These are phyloP conservation scores for Fomitopsis schrenkii DNA, from an alignment of 1,284 basidiomycete species.

Conservation along the genomic window DNA sequence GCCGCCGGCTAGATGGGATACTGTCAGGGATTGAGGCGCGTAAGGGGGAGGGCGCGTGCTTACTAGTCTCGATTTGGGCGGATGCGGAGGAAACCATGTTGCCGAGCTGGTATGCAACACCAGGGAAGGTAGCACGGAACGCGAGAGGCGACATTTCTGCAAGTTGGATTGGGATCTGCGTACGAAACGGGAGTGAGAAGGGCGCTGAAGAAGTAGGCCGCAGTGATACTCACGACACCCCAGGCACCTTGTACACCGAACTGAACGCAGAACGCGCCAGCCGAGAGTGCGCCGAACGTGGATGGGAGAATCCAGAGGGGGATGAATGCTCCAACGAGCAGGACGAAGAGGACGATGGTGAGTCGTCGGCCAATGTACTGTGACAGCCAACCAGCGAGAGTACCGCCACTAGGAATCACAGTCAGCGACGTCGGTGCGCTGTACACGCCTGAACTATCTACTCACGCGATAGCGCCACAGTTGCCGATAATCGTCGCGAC, in stretches of 20 bases:
- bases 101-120: constrained; percentile 86
- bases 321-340: constrained; percentile 62
- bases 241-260: constrained; percentile 83
- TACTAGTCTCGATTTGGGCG: constrained; percentile 87
- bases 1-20: constrained; percentile 48
- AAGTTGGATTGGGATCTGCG: constrained; percentile 79
- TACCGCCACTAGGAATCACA: constrained; percentile 55
- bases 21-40: constrained; percentile 4
- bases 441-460: constrained; percentile 1
- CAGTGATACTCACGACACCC: constrained; percentile 55
- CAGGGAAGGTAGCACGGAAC: constrained; percentile 91
- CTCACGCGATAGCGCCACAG: constrained; percentile 73
- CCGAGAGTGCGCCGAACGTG: constrained; percentile 61
- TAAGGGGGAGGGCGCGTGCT: constrained; percentile 23
- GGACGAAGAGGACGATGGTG: constrained; percentile 69
- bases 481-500: constrained; percentile 92
- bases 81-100: constrained; percentile 89
- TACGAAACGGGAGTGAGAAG: neutral
- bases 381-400: constrained; percentile 71
- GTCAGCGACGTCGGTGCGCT: constrained; percentile 2
- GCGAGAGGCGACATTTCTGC: constrained; percentile 89
- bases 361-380: constrained; percentile 89
- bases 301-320: constrained; percentile 83
- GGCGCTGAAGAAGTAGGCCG: neutral
- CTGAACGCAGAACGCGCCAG: constrained; percentile 84